A percentile compares a stretch with the other conserved stretches of the same genome.
Evolutionary conservation across 2,329 filamentous ascomycete species (phyloP).

Genomic region (Pseudocercospora cruenta): DNA sequence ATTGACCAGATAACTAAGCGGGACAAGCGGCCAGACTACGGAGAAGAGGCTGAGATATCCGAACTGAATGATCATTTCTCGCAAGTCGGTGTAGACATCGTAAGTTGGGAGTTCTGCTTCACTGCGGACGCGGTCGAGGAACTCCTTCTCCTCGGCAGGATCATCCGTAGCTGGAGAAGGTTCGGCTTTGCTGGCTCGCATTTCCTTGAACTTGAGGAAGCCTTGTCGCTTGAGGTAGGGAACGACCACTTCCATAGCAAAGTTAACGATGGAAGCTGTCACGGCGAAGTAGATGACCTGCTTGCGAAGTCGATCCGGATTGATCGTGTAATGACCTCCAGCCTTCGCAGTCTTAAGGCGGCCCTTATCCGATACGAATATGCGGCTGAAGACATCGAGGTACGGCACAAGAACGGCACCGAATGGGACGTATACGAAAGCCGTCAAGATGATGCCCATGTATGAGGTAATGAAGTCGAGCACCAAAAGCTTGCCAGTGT

Average conservation of each 20-base stretch:
- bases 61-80: conserved; percentile 85
- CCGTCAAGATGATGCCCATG: conserved; percentile 85
- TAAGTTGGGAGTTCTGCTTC: conserved; percentile 83
- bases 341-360: conserved; percentile 57
- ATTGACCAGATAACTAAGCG: conserved; percentile 85
- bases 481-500: conserved; percentile 92
- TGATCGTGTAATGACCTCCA: conserved; percentile 68
- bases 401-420: conserved; percentile 81
- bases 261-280: conserved; percentile 87
- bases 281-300: conserved; percentile 97
- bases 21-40: conserved; percentile 91
- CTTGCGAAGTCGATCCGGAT: conserved; percentile 78
- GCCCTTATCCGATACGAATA: conserved; percentile 75
- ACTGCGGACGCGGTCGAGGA: conserved; percentile 77
- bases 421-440: conserved; percentile 94
- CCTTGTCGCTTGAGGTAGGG: conserved; percentile 81
- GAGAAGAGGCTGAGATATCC: conserved; percentile 91
- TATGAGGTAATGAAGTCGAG: conserved; percentile 97
- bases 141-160: conserved; percentile 74
- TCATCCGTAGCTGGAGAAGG: conserved; percentile 58
- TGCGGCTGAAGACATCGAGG: conserved; percentile 77
- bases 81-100: conserved; percentile 85
- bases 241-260: conserved; percentile 80
- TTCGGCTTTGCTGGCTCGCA: conserved; percentile 62
- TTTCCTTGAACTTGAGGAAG: conserved; percentile 77